phyloP scores from a whole-genome alignment of 306 rosid genomes.

The Pyrus pyrifolia region DNA sequence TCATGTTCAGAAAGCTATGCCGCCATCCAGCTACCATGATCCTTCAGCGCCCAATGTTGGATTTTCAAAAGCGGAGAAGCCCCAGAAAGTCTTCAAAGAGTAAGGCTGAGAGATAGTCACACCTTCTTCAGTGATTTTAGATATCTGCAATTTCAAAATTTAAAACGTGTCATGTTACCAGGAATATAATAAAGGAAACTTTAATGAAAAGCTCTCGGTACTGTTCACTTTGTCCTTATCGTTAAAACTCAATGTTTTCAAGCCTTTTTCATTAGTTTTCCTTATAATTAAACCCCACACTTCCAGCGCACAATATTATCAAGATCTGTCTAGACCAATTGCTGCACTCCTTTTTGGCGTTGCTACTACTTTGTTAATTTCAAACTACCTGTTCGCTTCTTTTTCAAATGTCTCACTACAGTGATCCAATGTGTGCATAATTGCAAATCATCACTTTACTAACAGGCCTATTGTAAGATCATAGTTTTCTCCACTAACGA shows the following conservation, averaged over 20 bases:
- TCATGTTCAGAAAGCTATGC: not conserved
- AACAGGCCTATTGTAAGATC: not conserved
- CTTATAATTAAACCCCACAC: not conserved
- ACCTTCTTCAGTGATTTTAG: slow-evolving; percentile 74
- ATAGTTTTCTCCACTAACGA: not conserved
- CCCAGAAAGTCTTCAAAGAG: slow-evolving; percentile 86
- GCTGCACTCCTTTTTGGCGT: not conserved
- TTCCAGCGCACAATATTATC: not conserved
- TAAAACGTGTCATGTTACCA: not conserved
- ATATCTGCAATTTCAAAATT: slow-evolving; percentile 51
- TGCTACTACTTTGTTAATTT: not conserved
- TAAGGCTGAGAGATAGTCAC: slow-evolving; percentile 57
- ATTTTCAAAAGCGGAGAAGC: slow-evolving; percentile 65
- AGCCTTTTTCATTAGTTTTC: too few relatives aligned
- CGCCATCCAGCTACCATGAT: slow-evolving; percentile 49
- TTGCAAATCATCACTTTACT: not conserved
- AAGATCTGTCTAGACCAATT: not conserved
- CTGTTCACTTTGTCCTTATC: too few relatives aligned
- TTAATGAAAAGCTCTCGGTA: too few relatives aligned
- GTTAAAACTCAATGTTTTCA: too few relatives aligned
- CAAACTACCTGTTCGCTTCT: not conserved
- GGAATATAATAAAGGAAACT: too few relatives aligned
- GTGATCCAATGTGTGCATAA: not conserved
- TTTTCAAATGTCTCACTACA: not conserved
- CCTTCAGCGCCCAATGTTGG: slow-evolving; percentile 83